Conservation (phyloP, 768 basidiomycete species). For the Hygrophorus pudorinus region DNA sequence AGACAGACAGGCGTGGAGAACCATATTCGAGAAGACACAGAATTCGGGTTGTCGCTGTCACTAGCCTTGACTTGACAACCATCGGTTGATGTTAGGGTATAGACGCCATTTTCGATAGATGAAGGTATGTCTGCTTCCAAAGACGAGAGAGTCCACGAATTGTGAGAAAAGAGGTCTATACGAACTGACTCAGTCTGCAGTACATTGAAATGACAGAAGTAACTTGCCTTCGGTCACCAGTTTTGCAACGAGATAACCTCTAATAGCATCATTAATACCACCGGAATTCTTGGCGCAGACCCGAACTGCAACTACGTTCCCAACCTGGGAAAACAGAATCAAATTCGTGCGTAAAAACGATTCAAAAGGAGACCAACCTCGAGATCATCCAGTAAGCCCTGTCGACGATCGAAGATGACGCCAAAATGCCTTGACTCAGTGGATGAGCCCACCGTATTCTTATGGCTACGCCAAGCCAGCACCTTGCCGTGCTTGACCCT, state of each 20-base stretch:
- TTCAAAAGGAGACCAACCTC: slow-evolving; percentile 8
- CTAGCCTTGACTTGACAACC: too few relatives aligned
- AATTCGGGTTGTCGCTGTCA: too few relatives aligned
- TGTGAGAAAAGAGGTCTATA: slow-evolving; percentile 14
- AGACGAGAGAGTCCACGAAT: slow-evolving; percentile 11
- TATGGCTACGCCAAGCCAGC: slow-evolving; percentile 21
- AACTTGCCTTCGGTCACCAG: too few relatives aligned
- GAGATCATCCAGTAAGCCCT: slow-evolving; percentile 13
- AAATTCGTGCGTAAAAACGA: too few relatives aligned
- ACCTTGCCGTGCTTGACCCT: slow-evolving; percentile 6
- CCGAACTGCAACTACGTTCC: too few relatives aligned
- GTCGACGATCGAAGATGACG: slow-evolving; percentile 10
- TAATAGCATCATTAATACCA: neutral
- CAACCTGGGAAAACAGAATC: too few relatives aligned
- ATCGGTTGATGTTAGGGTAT: too few relatives aligned
- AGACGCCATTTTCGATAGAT: neutral
- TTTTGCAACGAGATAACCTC: too few relatives aligned
- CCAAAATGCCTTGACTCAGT: slow-evolving; percentile 12
- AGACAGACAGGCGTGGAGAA: too few relatives aligned
- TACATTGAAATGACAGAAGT: too few relatives aligned
- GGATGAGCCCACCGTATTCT: slow-evolving; percentile 9
- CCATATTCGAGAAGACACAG: too few relatives aligned
- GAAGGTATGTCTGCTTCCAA: slow-evolving; percentile 1
- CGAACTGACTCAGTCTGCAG: neutral
- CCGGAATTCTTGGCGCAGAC: too few relatives aligned